A percentile compares a stretch with the other conserved stretches of the same genome.
phyloP scores from a whole-genome alignment of 1,139 yeast species.

The Diutina catenulata region DNA sequence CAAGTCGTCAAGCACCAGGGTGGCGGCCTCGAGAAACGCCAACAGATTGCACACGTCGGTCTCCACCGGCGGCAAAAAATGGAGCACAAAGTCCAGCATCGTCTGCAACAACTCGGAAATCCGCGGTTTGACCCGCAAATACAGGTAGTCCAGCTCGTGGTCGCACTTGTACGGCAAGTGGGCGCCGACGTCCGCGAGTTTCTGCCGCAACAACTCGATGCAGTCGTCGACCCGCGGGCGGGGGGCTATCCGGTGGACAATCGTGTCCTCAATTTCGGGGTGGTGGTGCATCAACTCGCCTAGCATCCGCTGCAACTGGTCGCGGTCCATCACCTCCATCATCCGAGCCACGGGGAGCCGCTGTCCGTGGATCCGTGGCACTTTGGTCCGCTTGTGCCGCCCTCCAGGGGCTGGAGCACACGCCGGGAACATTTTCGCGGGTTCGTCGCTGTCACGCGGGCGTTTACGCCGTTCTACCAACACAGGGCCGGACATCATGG shows the following conservation, averaged over 20 bases:
- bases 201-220: constrained; percentile 34
- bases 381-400: not conserved
- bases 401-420: not conserved
- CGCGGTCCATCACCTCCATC: constrained; percentile 54
- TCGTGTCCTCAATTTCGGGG: constrained; percentile 49
- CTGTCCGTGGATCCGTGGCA: constrained; percentile 35
- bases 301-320: constrained; percentile 41
- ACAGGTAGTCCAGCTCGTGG: constrained; percentile 72
- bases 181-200: constrained; percentile 32
- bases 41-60: constrained; percentile 30
- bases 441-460: constrained; percentile 1
- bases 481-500: not conserved
- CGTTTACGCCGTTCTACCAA: constrained; percentile 3
- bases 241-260: constrained; percentile 41
- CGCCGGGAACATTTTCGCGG: not conserved
- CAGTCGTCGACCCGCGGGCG: constrained; percentile 44
- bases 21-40: constrained; percentile 56
- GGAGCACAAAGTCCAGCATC: constrained; percentile 67
- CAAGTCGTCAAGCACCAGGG: constrained; percentile 49
- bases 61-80: constrained; percentile 72
- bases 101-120: constrained; percentile 70
- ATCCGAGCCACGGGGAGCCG: constrained; percentile 47
- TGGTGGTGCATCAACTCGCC: constrained; percentile 41
- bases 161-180: constrained; percentile 71
- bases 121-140: constrained; percentile 62